Evolutionary conservation across 2,329 filamentous ascomycete genomes (phyloP).

Genomic region (Fusarium pilosicola): DNA sequence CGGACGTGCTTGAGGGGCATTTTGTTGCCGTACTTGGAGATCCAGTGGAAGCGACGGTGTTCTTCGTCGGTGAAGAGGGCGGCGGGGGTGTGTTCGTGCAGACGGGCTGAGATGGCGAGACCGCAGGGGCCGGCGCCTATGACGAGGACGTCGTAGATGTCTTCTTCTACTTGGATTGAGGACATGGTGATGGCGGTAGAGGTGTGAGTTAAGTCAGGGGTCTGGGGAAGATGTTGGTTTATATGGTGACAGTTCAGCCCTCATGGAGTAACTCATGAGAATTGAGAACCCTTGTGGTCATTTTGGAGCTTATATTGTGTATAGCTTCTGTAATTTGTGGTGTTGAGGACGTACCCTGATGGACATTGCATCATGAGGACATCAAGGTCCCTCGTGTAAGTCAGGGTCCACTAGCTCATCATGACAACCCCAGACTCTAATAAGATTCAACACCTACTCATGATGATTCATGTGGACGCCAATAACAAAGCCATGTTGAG

Average conservation of each 20-base stretch:
- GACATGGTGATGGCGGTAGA: background rate
- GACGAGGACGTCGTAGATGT: conserved; percentile 74
- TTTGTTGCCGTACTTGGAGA: conserved; percentile 70
- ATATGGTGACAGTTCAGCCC: background rate
- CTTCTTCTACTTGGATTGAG: conserved; percentile 38
- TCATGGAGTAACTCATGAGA: rapidly evolving
- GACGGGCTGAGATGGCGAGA: conserved; percentile 76
- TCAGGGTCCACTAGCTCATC: conserved; percentile 19
- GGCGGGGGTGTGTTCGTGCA: conserved; percentile 77
- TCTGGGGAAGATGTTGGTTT: background rate
- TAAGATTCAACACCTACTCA: background rate
- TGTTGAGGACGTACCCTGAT: conserved; percentile 28
- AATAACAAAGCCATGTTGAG: rapidly evolving
- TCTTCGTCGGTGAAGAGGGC: conserved; percentile 87
- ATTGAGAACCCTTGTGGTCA: conserved; percentile 26
- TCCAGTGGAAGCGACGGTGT: conserved; percentile 83
- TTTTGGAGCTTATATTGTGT: background rate
- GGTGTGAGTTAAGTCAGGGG: background rate
- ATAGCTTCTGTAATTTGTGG: background rate
- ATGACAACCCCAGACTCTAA: background rate
- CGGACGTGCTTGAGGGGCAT: conserved; percentile 64
- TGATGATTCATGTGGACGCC: background rate
- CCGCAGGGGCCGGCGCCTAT: conserved; percentile 80
- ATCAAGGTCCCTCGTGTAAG: conserved; percentile 23
- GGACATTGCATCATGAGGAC: conserved; percentile 35